Percentiles rank a stretch among this genome's conserved stretches.
Evolutionary conservation across 1,139 yeast species (phyloP).

Genomic region (Debaryomyces fabryi): DNA sequence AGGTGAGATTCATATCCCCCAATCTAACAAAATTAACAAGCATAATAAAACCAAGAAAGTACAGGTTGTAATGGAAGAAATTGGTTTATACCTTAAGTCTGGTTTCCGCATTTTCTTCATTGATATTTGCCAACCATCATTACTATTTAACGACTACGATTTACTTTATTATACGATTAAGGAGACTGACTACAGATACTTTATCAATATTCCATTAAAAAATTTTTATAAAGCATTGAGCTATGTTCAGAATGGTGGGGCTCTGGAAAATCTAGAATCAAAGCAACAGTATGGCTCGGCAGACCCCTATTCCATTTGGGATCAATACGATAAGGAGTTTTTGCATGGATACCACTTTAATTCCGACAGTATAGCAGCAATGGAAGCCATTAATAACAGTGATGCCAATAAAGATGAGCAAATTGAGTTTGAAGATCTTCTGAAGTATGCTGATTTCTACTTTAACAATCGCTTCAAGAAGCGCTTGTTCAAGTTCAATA

Average conservation of each 20-base stretch:
- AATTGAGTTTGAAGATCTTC: conserved; percentile 21
- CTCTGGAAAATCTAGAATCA: background rate
- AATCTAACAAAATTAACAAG: conserved; percentile 2
- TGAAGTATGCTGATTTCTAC: conserved; percentile 37
- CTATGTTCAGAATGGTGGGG: conserved; percentile 36
- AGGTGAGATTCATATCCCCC: conserved; percentile 47
- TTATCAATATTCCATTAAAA: conserved; percentile 47
- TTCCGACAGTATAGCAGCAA: conserved; percentile 3
- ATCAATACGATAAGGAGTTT: conserved; percentile 29
- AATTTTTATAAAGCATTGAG: conserved; percentile 46
- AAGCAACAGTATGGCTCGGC: conserved; percentile 31
- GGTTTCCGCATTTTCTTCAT: conserved; percentile 61
- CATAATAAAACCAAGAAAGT: conserved; percentile 36
- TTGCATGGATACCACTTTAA: conserved; percentile 14
- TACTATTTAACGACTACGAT: conserved; percentile 48
- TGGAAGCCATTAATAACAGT: background rate
- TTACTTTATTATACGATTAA: conserved; percentile 44
- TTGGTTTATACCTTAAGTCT: conserved; percentile 56
- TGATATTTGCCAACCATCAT: conserved; percentile 52
- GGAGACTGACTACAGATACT: conserved; percentile 45
- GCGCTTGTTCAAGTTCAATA: conserved; percentile 49
- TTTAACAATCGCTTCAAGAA: conserved; percentile 37
- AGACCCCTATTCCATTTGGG: conserved; percentile 29
- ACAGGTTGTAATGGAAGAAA: conserved; percentile 59
- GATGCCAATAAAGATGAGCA: conserved; percentile 8